These are phyloP conservation scores for Candida saitoana DNA, from an alignment of 805 yeast genomes.

Conservation along the genomic window DNA sequence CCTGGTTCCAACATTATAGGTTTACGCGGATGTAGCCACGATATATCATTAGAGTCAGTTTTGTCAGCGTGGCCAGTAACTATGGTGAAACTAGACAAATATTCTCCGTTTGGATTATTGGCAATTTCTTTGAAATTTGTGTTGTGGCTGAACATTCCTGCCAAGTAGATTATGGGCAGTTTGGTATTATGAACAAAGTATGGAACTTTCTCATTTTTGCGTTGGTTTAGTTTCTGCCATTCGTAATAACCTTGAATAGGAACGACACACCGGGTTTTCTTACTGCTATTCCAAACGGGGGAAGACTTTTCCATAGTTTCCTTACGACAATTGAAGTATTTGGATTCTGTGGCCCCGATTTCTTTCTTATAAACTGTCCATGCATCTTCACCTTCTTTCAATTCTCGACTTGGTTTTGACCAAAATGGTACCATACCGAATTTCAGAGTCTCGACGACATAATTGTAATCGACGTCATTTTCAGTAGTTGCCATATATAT, in stretches of 20 bases:
- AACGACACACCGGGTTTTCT: constrained; percentile 61
- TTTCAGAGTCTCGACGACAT: constrained; percentile 51
- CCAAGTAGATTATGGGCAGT: constrained; percentile 55
- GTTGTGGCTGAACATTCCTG: constrained; percentile 45
- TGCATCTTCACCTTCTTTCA: constrained; percentile 9
- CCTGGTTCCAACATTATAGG: constrained; percentile 68
- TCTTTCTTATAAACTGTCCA: constrained; percentile 27
- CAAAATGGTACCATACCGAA: constrained; percentile 80
- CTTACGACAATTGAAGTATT: constrained; percentile 69
- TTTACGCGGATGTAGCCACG: constrained; percentile 74
- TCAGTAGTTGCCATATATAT: constrained; percentile 14
- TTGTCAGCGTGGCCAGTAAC: constrained; percentile 63
- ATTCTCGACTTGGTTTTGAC: constrained; percentile 41
- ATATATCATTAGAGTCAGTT: constrained; percentile 44
- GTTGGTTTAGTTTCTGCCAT: constrained; percentile 48
- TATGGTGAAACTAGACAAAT: constrained; percentile 56
- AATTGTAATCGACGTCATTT: constrained; percentile 10
- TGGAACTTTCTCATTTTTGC: constrained; percentile 47
- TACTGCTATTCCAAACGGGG: constrained; percentile 55
- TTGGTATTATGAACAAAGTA: constrained; percentile 58
- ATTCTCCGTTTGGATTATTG: constrained; percentile 13
- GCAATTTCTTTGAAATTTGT: constrained; percentile 19
- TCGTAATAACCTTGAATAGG: constrained; percentile 86
- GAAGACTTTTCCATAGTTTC: constrained; percentile 52
- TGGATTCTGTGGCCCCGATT: constrained; percentile 33